Percentiles rank a stretch among this genome's conserved stretches.
Conservation (phyloP, 2,329 filamentous ascomycete species). For the Aspergillus bombycis region DNA sequence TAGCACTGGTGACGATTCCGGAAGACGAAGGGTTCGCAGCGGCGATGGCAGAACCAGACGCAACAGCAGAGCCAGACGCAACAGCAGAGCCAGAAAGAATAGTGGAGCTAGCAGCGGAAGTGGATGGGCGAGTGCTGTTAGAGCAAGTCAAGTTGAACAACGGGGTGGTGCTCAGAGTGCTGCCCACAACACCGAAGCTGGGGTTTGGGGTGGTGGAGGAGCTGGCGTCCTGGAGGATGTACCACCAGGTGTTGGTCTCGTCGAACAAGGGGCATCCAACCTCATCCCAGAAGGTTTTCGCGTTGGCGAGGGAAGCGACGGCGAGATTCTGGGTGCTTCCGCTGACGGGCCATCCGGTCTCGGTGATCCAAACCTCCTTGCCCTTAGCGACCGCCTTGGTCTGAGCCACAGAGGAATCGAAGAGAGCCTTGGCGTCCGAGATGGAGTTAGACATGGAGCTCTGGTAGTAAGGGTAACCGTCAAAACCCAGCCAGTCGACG, state of each 20-base stretch:
- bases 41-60: too few species aligned
- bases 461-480: too few species aligned
- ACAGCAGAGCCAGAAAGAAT: too few species aligned
- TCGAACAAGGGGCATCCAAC: conserved; percentile 67
- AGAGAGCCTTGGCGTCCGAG: too few species aligned
- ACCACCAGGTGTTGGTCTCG: conserved; percentile 48
- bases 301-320: conserved; percentile 67
- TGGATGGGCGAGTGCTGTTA: conserved; percentile 22
- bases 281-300: conserved; percentile 77
- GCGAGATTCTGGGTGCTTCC: conserved; percentile 66
- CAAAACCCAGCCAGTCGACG: too few species aligned
- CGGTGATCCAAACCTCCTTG: conserved; percentile 82
- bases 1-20: too few species aligned
- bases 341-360: conserved; percentile 83
- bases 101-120: neutral
- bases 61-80: too few species aligned
- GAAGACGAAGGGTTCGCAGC: too few species aligned
- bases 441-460: too few species aligned
- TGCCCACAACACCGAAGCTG: conserved; percentile 30
- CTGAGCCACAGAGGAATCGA: conserved; percentile 58
- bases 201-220: conserved; percentile 16
- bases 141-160: conserved; percentile 43
- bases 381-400: conserved; percentile 62
- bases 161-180: conserved; percentile 38
- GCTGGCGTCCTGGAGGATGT: conserved; percentile 43